Percentiles rank a stretch among this genome's conserved stretches.
Conservation (phyloP, 345 rosid genomes). For the Reutealis trisperma region DNA sequence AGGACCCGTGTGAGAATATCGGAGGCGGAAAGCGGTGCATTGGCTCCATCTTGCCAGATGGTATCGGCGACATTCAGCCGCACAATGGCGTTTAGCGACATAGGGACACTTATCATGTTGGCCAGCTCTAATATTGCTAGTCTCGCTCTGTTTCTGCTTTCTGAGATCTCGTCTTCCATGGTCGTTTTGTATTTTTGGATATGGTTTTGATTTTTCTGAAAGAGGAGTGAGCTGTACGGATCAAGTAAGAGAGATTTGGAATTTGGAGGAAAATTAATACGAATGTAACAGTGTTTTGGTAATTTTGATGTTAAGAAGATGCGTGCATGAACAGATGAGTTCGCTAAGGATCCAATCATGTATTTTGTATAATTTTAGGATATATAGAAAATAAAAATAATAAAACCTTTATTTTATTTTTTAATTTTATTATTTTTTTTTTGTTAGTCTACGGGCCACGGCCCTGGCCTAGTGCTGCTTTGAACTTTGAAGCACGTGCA, state of each 20-base stretch:
- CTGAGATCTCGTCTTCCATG: conserved; percentile 53
- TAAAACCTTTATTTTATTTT: too few relatives aligned
- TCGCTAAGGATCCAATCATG: too few relatives aligned
- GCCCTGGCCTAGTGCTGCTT: too few relatives aligned
- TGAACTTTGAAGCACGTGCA: too few relatives aligned
- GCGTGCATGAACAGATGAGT: too few relatives aligned
- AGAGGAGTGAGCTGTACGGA: background rate
- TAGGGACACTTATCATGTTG: conserved; percentile 91
- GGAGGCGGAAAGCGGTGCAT: conserved; percentile 70
- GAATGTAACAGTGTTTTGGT: too few relatives aligned
- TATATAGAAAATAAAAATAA: too few relatives aligned
- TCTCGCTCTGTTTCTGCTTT: conserved; percentile 59
- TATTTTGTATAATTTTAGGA: too few relatives aligned
- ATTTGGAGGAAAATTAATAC: background rate
- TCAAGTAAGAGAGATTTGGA: too few relatives aligned
- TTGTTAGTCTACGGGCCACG: too few relatives aligned
- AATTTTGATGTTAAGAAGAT: too few relatives aligned
- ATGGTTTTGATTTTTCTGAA: background rate
- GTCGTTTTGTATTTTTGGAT: background rate
- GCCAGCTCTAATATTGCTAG: conserved; percentile 74
- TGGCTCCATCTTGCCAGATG: conserved; percentile 78
- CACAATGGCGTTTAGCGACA: conserved; percentile 79
- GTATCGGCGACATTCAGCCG: conserved; percentile 76
- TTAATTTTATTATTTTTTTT: too few relatives aligned
- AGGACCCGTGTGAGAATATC: conserved; percentile 61